A percentile compares a stretch with the other conserved stretches of the same genome.
phyloP scores from a whole-genome alignment of 768 basidiomycete genomes.

The Mycena capillaripes region DNA sequence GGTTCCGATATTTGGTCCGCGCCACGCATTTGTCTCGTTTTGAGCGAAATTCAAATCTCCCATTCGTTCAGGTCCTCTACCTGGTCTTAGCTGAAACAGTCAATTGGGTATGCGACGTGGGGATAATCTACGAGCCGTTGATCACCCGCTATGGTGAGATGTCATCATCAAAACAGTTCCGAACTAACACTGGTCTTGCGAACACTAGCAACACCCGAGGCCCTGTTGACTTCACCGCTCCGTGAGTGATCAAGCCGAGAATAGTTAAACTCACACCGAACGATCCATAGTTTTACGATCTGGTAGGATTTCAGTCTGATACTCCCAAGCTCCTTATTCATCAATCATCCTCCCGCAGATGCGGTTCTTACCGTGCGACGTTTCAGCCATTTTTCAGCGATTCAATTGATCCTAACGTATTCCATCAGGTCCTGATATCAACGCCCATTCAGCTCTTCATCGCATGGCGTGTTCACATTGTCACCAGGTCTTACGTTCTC shows the following conservation, averaged over 20 bases:
- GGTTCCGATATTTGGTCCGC: conserved; percentile 27
- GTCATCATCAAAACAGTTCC: too few species aligned
- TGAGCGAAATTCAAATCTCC: background rate
- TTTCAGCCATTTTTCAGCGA: background rate
- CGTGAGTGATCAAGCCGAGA: background rate
- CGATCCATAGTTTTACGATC: background rate
- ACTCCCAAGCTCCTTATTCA: background rate
- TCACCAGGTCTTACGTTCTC: conserved; percentile 24
- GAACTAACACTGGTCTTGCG: background rate
- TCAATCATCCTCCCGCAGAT: background rate
- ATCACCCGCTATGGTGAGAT: conserved; percentile 32
- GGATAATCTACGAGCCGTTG: conserved; percentile 36
- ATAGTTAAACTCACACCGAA: background rate
- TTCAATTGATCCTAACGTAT: background rate
- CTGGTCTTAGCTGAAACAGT: conserved; percentile 33
- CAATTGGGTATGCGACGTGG: conserved; percentile 32
- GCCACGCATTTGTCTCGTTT: too few species aligned
- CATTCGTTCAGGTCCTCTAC: conserved; percentile 24
- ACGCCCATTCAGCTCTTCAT: conserved; percentile 37
- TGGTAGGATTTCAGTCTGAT: background rate
- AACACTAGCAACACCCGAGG: background rate
- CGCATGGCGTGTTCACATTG: conserved; percentile 33
- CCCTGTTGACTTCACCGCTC: conserved; percentile 15
- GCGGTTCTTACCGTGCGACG: conserved; percentile 18
- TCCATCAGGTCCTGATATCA: conserved; percentile 31